These are phyloP conservation scores for Phytophthora pini DNA, from an alignment of 352 stramenopile species.

Conservation along the genomic window DNA sequence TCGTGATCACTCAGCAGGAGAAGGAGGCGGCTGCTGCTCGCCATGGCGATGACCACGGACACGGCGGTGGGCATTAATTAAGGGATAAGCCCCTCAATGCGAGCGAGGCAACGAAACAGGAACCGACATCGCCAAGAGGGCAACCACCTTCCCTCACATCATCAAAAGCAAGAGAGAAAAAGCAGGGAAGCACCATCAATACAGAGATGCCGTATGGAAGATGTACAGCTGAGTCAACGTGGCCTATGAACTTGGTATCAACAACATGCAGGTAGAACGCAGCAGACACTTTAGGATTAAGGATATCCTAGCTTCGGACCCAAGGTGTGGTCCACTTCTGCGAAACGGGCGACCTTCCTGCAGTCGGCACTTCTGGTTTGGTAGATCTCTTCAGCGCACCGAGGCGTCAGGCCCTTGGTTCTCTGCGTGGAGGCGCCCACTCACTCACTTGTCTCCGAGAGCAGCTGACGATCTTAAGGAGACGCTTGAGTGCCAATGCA, in stretches of 20 bases:
- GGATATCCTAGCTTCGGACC: not conserved
- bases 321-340: conserved; percentile 6
- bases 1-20: conserved; percentile 81
- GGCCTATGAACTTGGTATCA: conserved; percentile 1
- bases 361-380: conserved; percentile 4
- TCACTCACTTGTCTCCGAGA: conserved; percentile 5
- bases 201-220: conserved; percentile 38
- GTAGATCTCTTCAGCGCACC: too few relatives aligned
- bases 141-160: conserved; percentile 18
- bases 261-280: conserved; percentile 1
- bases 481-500: conserved; percentile 50
- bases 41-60: conserved; percentile 45
- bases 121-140: conserved; percentile 6
- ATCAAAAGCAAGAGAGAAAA: conserved; percentile 22
- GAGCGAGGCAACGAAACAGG: conserved; percentile 6
- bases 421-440: not conserved
- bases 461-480: conserved; percentile 23
- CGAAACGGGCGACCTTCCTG: conserved; percentile 20
- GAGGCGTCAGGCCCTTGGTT: not conserved
- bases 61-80: conserved; percentile 56
- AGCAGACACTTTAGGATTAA: not conserved
- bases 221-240: conserved; percentile 16
- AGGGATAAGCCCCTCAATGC: conserved; percentile 1
- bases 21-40: conserved; percentile 67
- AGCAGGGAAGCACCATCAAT: conserved; percentile 26